Conservation (phyloP, 2,329 filamentous ascomycete genomes). For the Hypoxylon sp. region DNA sequence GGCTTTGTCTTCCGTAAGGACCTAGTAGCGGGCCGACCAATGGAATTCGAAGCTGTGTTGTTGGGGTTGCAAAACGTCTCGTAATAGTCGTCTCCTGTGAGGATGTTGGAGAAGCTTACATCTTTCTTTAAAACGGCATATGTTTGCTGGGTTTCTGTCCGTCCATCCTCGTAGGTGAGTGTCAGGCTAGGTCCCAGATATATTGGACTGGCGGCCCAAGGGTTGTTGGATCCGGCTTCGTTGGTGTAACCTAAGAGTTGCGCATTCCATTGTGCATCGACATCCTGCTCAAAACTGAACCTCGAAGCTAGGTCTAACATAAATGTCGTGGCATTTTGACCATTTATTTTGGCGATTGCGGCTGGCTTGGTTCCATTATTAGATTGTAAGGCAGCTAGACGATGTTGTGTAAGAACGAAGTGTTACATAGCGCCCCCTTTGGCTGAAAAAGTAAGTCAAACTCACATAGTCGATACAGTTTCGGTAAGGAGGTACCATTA, state of each 20-base stretch:
- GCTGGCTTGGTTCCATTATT: conserved; percentile 57
- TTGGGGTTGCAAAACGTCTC: conserved; percentile 55
- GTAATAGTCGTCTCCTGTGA: conserved; percentile 57
- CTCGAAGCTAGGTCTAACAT: conserved; percentile 64
- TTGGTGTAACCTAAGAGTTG: conserved; percentile 52
- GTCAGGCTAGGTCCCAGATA: conserved; percentile 54
- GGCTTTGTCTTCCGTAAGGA: conserved; percentile 19
- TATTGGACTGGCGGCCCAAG: conserved; percentile 47
- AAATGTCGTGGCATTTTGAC: conserved; percentile 65
- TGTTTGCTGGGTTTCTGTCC: conserved; percentile 49
- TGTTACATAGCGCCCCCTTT: not conserved
- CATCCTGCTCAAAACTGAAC: conserved; percentile 66
- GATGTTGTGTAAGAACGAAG: conserved; percentile 31
- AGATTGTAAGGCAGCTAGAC: conserved; percentile 44
- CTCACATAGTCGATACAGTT: conserved; percentile 68
- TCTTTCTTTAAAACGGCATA: conserved; percentile 33
- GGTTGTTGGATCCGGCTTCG: conserved; percentile 33
- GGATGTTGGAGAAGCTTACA: conserved; percentile 53
- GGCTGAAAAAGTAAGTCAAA: conserved; percentile 19
- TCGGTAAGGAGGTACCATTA: conserved; percentile 71
- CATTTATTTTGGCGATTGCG: conserved; percentile 70
- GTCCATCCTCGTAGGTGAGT: conserved; percentile 55
- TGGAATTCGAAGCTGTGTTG: conserved; percentile 16
- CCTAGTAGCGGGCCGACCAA: not conserved
- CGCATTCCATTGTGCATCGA: conserved; percentile 67